Percentiles rank a stretch among this genome's conserved stretches.
phyloP scores from a whole-genome alignment of 805 yeast genomes.

The Lachancea waltii region DNA sequence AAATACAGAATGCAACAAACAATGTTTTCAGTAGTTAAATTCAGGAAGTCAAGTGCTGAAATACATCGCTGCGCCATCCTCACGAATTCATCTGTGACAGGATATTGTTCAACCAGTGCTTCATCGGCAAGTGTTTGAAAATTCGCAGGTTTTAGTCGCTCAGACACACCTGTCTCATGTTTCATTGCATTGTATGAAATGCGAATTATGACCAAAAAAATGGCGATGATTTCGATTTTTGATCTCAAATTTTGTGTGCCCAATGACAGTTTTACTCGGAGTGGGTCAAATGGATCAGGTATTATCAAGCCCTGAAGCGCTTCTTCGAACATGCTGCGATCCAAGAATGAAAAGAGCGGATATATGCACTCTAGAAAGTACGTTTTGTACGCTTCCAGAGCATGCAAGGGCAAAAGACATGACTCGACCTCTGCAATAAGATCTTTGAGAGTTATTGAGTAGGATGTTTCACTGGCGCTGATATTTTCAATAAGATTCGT shows the following conservation, averaged over 20 bases:
- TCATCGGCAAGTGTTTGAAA: slow-evolving; percentile 11
- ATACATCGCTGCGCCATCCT: slow-evolving; percentile 25
- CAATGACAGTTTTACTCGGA: slow-evolving; percentile 19
- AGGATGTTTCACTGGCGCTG: slow-evolving; percentile 21
- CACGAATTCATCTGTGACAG: slow-evolving; percentile 24
- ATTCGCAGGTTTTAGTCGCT: slow-evolving; percentile 8
- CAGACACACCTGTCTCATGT: neutral
- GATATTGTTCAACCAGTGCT: slow-evolving; percentile 19
- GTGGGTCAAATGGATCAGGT: slow-evolving; percentile 15
- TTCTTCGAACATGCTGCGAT: slow-evolving; percentile 26
- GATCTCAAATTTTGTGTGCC: slow-evolving; percentile 25
- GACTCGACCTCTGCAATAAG: slow-evolving; percentile 21
- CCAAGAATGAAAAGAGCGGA: slow-evolving; percentile 26
- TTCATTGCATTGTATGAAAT: slow-evolving; percentile 25
- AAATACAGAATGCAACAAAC: slow-evolving; percentile 27
- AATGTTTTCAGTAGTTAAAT: slow-evolving; percentile 30
- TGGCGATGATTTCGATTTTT: slow-evolving; percentile 25
- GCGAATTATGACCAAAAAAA: slow-evolving; percentile 25
- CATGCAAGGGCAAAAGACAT: slow-evolving; percentile 23
- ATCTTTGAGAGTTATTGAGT: slow-evolving; percentile 21
- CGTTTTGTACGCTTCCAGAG: slow-evolving; percentile 21
- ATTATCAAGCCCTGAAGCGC: slow-evolving; percentile 20
- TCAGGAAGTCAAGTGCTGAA: slow-evolving; percentile 27
- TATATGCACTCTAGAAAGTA: slow-evolving; percentile 26
- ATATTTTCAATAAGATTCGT: slow-evolving; percentile 21